These are phyloP conservation scores for Rhizopogon rudus DNA, from an alignment of 768 basidiomycete genomes.

Conservation along the genomic window DNA sequence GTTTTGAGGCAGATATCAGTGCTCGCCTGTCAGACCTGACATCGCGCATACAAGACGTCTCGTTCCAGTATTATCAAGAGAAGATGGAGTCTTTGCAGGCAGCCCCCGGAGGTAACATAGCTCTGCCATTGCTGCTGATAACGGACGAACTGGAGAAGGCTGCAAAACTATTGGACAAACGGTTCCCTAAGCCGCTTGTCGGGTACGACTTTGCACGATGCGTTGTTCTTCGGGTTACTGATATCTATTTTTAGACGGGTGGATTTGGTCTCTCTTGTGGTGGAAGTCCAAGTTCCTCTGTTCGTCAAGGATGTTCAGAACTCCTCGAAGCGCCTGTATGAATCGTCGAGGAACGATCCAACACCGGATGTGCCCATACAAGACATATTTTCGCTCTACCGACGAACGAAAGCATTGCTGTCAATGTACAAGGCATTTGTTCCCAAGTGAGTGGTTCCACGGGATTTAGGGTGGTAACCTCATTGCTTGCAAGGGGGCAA, in stretches of 20 bases:
- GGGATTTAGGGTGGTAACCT: not conserved
- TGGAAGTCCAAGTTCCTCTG: constrained; percentile 64
- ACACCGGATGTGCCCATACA: constrained; percentile 86
- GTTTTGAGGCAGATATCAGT: constrained; percentile 68
- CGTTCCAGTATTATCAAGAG: constrained; percentile 55
- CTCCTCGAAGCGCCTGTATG: constrained; percentile 69
- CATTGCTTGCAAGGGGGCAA: constrained; percentile 36
- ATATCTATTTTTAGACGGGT: constrained; percentile 43
- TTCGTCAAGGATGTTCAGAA: constrained; percentile 62
- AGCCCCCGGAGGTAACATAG: constrained; percentile 74
- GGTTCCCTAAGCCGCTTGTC: constrained; percentile 79
- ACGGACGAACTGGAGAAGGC: constrained; percentile 87
- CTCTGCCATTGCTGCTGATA: constrained; percentile 76
- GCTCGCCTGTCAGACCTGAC: constrained; percentile 66
- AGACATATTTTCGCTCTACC: constrained; percentile 85
- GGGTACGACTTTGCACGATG: constrained; percentile 45
- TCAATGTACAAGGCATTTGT: constrained; percentile 83
- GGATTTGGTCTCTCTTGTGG: constrained; percentile 70
- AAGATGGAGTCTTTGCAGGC: constrained; percentile 62
- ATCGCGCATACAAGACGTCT: constrained; percentile 55
- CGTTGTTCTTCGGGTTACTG: not conserved
- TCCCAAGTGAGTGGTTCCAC: constrained; percentile 51
- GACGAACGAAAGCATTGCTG: constrained; percentile 66
- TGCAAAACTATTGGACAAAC: constrained; percentile 79
- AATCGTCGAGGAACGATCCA: constrained; percentile 82